These are phyloP conservation scores for Ascochyta fabae DNA, from an alignment of 2,329 filamentous ascomycete species.

Conservation along the genomic window DNA sequence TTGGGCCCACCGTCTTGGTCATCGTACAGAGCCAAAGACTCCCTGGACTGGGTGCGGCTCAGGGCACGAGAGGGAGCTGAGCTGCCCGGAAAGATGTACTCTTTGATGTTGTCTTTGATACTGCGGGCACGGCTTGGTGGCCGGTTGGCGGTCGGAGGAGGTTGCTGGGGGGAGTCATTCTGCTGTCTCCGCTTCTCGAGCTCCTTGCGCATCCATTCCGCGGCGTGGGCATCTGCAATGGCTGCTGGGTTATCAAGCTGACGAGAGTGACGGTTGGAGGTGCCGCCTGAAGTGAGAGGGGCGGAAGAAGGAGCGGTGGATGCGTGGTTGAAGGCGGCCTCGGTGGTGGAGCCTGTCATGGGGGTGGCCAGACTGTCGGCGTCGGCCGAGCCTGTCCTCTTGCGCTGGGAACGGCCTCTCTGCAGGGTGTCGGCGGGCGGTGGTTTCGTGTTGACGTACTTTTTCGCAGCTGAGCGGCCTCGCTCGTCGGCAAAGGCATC, in stretches of 20 bases:
- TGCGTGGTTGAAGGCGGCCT: constrained; percentile 44
- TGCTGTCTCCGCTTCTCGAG: constrained; percentile 48
- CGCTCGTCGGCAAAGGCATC: constrained; percentile 27
- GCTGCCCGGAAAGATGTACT: constrained; percentile 52
- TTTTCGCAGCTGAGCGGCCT: constrained; percentile 31
- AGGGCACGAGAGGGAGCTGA: constrained; percentile 25
- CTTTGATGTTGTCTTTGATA: constrained; percentile 48
- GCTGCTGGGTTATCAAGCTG: constrained; percentile 44
- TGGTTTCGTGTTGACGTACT: constrained; percentile 25
- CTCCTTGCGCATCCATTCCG: constrained; percentile 55
- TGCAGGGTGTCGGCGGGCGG: constrained; percentile 23
- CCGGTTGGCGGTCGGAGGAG: constrained; percentile 31
- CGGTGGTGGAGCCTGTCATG: constrained; percentile 51
- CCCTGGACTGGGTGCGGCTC: constrained; percentile 45
- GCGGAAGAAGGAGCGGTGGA: constrained; percentile 54
- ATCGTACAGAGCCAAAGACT: constrained; percentile 36
- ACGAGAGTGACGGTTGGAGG: constrained; percentile 51
- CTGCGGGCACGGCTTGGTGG: constrained; percentile 47
- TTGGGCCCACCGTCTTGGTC: constrained; percentile 22
- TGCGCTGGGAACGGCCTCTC: constrained; percentile 12
- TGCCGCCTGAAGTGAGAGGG: constrained; percentile 47
- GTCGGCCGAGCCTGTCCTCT: constrained; percentile 21
- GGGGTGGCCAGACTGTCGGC: constrained; percentile 51
- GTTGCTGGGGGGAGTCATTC: constrained; percentile 28
- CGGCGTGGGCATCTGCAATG: constrained; percentile 49